These are phyloP conservation scores for Crithidia fasciculata DNA, from an alignment of 208 protist species.

Conservation along the genomic window DNA sequence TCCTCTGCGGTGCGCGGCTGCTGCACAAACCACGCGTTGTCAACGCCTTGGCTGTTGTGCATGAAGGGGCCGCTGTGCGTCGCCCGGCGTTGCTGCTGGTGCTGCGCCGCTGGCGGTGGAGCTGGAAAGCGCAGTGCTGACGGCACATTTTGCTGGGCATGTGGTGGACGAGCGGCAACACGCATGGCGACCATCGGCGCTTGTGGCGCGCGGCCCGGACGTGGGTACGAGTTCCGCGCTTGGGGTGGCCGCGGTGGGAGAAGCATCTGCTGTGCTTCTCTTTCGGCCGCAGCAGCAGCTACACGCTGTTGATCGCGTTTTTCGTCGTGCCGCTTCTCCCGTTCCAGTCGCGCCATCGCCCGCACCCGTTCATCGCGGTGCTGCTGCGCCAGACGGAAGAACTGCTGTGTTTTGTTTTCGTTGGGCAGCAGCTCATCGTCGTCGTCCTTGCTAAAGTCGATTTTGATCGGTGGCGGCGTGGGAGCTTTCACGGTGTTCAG, in stretches of 20 bases:
- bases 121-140: no score
- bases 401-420: slow-evolving; percentile 17
- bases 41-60: background rate
- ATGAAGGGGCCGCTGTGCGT: background rate
- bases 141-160: no score
- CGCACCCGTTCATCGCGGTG: slow-evolving; percentile 1
- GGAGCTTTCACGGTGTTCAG: background rate
- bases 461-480: background rate
- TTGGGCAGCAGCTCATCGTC: slow-evolving; percentile 2
- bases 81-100: background rate
- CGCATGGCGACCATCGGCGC: no score
- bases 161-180: no score
- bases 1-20: background rate
- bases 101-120: background rate
- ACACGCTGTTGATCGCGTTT: background rate
- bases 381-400: slow-evolving; percentile 19
- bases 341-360: background rate
- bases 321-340: background rate
- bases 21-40: background rate
- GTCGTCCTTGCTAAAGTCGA: slow-evolving; percentile 13
- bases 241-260: no score
- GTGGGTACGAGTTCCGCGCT: no score
- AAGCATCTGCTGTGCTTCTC: no score
- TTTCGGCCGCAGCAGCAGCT: background rate
- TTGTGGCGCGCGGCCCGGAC: no score